Conservation (phyloP, 2,329 filamentous ascomycete genomes). For the Emmonsiellopsis sp. region DNA sequence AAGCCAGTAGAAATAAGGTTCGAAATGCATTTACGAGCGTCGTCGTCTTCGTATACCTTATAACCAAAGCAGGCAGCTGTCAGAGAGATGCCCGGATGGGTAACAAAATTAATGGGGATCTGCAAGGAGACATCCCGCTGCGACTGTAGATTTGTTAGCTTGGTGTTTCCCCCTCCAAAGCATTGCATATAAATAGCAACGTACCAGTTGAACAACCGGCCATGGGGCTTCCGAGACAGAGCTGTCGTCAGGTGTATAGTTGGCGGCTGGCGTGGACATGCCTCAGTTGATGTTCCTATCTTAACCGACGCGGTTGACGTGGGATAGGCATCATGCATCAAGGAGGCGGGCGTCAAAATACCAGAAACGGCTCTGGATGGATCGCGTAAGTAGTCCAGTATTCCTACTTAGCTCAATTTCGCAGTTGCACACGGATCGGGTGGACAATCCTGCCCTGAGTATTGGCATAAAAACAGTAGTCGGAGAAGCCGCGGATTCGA, state of each 20-base stretch:
- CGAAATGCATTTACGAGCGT: slow-evolving; percentile 49
- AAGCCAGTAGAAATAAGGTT: slow-evolving; percentile 55
- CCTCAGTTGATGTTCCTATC: slow-evolving; percentile 1
- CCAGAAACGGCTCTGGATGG: too few relatives aligned
- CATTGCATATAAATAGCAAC: slow-evolving; percentile 3
- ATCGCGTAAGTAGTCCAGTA: too few relatives aligned
- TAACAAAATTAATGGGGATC: slow-evolving; percentile 56
- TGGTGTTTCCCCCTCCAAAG: neutral
- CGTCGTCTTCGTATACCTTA: slow-evolving; percentile 44
- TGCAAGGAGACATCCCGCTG: slow-evolving; percentile 52
- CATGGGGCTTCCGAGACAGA: slow-evolving; percentile 29
- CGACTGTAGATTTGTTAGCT: slow-evolving; percentile 35
- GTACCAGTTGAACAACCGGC: slow-evolving; percentile 31
- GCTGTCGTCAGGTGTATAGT: slow-evolving; percentile 29
- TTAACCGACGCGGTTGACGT: neutral
- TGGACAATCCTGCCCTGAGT: too few relatives aligned
- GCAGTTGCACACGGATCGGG: too few relatives aligned
- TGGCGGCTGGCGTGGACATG: slow-evolving; percentile 29
- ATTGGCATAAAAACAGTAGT: too few relatives aligned
- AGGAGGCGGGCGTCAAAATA: too few relatives aligned
- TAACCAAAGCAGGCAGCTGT: slow-evolving; percentile 50
- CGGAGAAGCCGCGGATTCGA: too few relatives aligned
- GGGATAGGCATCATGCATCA: neutral
- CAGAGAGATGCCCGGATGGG: slow-evolving; percentile 48
- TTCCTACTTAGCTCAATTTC: too few relatives aligned